Evolutionary conservation across 345 rosid species (phyloP).

Genomic region (Xanthoceras sorbifolium): DNA sequence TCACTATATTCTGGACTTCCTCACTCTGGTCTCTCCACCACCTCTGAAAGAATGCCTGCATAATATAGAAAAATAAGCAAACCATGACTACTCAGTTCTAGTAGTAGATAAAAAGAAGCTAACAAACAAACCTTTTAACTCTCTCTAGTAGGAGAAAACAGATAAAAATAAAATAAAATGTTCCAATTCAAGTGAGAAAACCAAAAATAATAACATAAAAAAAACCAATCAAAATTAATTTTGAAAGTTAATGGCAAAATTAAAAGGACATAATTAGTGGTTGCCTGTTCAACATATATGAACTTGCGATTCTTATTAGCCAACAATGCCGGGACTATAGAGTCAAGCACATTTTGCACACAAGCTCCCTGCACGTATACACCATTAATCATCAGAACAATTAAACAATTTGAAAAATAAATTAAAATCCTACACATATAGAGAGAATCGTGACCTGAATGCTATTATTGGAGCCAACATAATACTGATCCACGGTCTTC

Average conservation of each 20-base stretch:
- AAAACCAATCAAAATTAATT: no score
- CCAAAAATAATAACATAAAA: background rate
- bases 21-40: slow-evolving; percentile 62
- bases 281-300: slow-evolving; percentile 58
- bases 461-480: slow-evolving; percentile 61
- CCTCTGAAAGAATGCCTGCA: slow-evolving; percentile 60
- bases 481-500: slow-evolving; percentile 61
- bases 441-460: slow-evolving; percentile 40
- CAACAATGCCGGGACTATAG: slow-evolving; percentile 50
- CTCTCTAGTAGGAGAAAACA: no score
- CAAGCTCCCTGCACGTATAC: slow-evolving; percentile 47
- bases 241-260: background rate
- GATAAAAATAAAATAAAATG: background rate
- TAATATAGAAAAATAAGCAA: background rate
- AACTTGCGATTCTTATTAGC: slow-evolving; percentile 57
- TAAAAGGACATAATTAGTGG: background rate
- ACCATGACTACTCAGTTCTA: background rate
- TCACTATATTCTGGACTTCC: slow-evolving; percentile 33
- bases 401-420: background rate
- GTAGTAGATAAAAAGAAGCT: background rate
- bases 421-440: background rate
- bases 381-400: slow-evolving; percentile 2
- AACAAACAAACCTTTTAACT: background rate
- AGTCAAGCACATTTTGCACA: slow-evolving; percentile 54
- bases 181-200: background rate